phyloP scores from a whole-genome alignment of 148 eudicot species.

The Rhododendron henanense region DNA sequence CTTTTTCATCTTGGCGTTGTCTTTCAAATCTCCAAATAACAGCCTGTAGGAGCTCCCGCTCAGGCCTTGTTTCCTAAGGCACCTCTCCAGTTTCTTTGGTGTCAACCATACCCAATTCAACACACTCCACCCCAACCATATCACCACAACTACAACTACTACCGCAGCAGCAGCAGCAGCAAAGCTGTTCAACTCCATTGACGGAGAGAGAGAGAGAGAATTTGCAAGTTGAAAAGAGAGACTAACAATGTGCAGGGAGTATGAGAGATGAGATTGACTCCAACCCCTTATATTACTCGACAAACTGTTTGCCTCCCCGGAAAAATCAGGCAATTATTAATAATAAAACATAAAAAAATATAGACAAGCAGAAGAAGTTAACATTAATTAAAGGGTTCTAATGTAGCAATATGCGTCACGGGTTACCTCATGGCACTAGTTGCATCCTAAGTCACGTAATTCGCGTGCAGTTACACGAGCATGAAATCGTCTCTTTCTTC shows the following conservation, averaged over 20 bases:
- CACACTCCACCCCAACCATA: constrained; percentile 15
- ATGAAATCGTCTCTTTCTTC: too few relatives aligned
- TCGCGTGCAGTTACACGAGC: too few relatives aligned
- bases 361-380: too few relatives aligned
- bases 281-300: not conserved
- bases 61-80: constrained; percentile 20
- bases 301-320: too few relatives aligned
- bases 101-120: constrained; percentile 18
- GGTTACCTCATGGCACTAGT: too few relatives aligned
- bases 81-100: constrained; percentile 22
- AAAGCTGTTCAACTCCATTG: not conserved
- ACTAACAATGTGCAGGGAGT: not conserved
- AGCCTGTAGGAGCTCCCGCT: constrained; percentile 16
- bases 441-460: too few relatives aligned
- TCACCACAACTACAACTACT: not conserved
- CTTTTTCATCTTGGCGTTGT: not conserved
- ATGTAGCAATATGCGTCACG: too few relatives aligned
- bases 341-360: too few relatives aligned
- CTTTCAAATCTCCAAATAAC: constrained; percentile 21
- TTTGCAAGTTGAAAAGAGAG: not conserved
- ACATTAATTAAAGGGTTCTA: too few relatives aligned
- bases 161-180: not conserved
- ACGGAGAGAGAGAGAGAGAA: not conserved
- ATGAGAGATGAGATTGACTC: not conserved
- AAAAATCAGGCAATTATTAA: too few relatives aligned